Evolutionary conservation across 495 filamentous ascomycete genomes (phyloP), one percentile per base, ranked within the genome.

Genomic region (Apiosordaria backusii): DNA sequence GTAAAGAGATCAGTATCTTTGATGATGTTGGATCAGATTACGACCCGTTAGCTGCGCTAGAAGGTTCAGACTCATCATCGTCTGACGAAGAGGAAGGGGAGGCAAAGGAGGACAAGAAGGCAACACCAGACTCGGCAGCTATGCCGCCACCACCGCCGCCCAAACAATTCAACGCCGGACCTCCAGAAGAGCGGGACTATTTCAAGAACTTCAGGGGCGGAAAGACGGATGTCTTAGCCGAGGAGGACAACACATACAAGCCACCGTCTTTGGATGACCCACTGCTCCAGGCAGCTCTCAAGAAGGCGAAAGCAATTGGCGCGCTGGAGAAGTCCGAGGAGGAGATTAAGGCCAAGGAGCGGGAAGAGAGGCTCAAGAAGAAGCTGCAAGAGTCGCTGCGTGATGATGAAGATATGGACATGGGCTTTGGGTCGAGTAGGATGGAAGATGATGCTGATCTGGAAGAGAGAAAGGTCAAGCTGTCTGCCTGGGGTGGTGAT

Each of bases 381-480:
- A 89, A 97, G 79, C 78, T 97, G 10, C 85, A 91, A 68, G 84
- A 87, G 55, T 85, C 88, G 54, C 90, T 90, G 67, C 85, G 93
- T 54, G 95, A 99, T 78, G 87, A 91, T 13, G 91, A 93, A 54
- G 95, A 99, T 77, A 85, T 99, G 80, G 95, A 99, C 70, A 82
- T 97, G 76, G 95, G 92, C 35, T 98, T 99, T 73, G 95, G 96
- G 6, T 89, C 89, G 18, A 92, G 89, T 68, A 85, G 92, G 23
- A 85, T 89, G 65, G 92, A 89, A 57, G 93, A 96, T 70, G 89
- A 88, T 52, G 92, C 90, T 50, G 93, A 96, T 59, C 61, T 77
- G 24, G 78, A 77, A 15, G 87, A 83, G 16, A 80, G 82, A 63
- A 86, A 81, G 67, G 80, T 92, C 54, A 87, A 90, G 72, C 76